Evolutionary conservation across 495 filamentous ascomycete species (phyloP), one percentile per base, ranked within the genome.

Genomic region (Aspergillus bertholletiae): DNA sequence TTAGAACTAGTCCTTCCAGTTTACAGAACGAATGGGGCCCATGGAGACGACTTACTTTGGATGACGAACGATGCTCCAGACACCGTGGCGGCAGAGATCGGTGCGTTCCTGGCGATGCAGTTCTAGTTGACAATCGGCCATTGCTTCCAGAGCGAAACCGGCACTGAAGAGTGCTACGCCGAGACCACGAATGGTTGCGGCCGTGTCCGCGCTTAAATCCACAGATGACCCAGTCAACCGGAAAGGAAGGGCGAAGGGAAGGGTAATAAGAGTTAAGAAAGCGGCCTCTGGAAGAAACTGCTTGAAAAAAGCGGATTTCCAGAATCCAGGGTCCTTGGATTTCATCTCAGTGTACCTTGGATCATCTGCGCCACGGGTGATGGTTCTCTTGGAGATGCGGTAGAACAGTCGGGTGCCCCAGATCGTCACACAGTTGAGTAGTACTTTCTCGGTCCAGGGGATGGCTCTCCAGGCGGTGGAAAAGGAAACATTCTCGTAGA

Each of bases 51-150:
- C 80, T 64, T 68, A 84, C 82, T 84, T 84, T 0, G 82, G 82
- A 68, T 84, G 80, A 26, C 82, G 68, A 8, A 84, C 80, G 35
- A 85, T 65, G 49, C 80, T 78, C 81, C 81, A 83, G 15, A 85
- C 80, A 2, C 81, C 80, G 24, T 80, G 72, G 20, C 72, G 71
- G 49, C 75, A 75, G 45, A 80, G 63, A 52, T 66, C 63, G 5
- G 48, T 27, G 27, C 68, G 28, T 56, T 74, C 56, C 60, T 64
- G 37, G 39, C 75, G 57, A 69, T 75, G 50, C 49, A 53, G 32
- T 59, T 72, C 55, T 30, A 85, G 64, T 56, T 84, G 81, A 32
- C 59, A 66, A 62, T 85, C 82, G 5, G 81, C 80, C 45, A 84
- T 45, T 0, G 72, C 68, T 62, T 84, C 81, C 26, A 84, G 56